Conservation (phyloP, 345 rosid species). For the Microcos paniculata region DNA sequence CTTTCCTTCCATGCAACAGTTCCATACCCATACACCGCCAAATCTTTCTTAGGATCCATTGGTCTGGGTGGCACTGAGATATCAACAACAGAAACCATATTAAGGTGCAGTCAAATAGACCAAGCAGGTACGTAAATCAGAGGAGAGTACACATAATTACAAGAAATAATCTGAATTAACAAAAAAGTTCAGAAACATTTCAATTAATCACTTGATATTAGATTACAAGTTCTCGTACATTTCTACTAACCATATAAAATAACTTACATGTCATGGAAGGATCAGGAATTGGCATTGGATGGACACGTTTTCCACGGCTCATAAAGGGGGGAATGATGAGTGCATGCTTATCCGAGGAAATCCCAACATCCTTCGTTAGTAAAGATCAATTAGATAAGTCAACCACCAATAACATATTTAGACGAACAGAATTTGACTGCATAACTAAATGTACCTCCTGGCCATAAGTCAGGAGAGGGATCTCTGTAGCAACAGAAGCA, state of each 20-base stretch:
- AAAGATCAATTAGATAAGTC: slow-evolving; percentile 7
- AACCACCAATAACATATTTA: not conserved
- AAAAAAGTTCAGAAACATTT: not conserved
- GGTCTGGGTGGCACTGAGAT: slow-evolving; percentile 73
- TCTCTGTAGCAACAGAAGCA: slow-evolving; percentile 46
- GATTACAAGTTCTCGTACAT: not conserved
- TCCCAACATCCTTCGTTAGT: slow-evolving; percentile 55
- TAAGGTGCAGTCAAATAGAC: not conserved
- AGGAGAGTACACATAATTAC: not conserved
- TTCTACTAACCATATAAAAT: not conserved
- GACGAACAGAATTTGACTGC: not conserved
- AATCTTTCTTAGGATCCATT: slow-evolving; percentile 83
- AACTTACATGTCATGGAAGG: slow-evolving; percentile 56
- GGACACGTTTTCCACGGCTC: slow-evolving; percentile 47
- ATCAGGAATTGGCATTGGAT: slow-evolving; percentile 56
- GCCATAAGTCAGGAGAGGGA: slow-evolving; percentile 72
- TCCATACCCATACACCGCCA: slow-evolving; percentile 87
- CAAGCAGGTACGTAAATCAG: not conserved
- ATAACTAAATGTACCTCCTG: slow-evolving; percentile 50
- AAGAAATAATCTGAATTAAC: not conserved
- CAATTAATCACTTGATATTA: not conserved
- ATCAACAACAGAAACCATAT: slow-evolving; percentile 20
- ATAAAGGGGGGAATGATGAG: slow-evolving; percentile 71
- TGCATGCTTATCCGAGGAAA: slow-evolving; percentile 75
- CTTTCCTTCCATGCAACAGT: slow-evolving; percentile 91